Conservation (phyloP, 2,329 filamentous ascomycete genomes). For the Aspergillus nomiae region DNA sequence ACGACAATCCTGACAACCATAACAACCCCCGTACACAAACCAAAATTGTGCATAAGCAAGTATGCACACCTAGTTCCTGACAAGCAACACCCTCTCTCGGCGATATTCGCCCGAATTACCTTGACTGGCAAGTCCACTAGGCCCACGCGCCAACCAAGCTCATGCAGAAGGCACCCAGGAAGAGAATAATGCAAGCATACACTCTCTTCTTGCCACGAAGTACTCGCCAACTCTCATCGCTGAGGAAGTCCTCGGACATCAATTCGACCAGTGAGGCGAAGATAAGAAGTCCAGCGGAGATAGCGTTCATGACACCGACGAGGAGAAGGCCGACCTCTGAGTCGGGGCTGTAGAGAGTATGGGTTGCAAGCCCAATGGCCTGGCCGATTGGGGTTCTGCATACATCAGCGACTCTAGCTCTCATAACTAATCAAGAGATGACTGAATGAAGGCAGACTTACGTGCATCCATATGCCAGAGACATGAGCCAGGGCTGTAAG, state of each 20-base stretch:
- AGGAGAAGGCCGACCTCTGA: slow-evolving; percentile 72
- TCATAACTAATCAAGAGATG: background rate
- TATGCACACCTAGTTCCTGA: background rate
- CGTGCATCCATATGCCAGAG: slow-evolving; percentile 68
- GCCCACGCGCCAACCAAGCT: slow-evolving; percentile 73
- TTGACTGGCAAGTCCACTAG: slow-evolving; percentile 35
- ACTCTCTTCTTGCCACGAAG: slow-evolving; percentile 64
- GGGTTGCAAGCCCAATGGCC: slow-evolving; percentile 74
- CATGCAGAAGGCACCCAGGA: slow-evolving; percentile 68
- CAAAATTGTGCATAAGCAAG: background rate
- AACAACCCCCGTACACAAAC: background rate
- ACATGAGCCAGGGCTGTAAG: slow-evolving; percentile 67
- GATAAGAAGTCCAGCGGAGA: slow-evolving; percentile 73
- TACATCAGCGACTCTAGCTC: slow-evolving; percentile 4
- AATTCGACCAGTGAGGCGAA: slow-evolving; percentile 79
- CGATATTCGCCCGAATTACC: background rate
- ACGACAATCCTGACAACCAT: background rate
- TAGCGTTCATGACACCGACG: slow-evolving; percentile 80
- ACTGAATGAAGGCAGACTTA: slow-evolving; percentile 20
- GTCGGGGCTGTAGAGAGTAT: slow-evolving; percentile 72
- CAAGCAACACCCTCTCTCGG: background rate
- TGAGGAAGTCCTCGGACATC: slow-evolving; percentile 75
- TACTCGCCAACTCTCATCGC: slow-evolving; percentile 71
- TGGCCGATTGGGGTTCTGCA: slow-evolving; percentile 73
- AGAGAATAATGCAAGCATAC: slow-evolving; percentile 65